phyloP scores from a whole-genome alignment of 495 filamentous ascomycete species.

The Aspergillus conjunctus region DNA sequence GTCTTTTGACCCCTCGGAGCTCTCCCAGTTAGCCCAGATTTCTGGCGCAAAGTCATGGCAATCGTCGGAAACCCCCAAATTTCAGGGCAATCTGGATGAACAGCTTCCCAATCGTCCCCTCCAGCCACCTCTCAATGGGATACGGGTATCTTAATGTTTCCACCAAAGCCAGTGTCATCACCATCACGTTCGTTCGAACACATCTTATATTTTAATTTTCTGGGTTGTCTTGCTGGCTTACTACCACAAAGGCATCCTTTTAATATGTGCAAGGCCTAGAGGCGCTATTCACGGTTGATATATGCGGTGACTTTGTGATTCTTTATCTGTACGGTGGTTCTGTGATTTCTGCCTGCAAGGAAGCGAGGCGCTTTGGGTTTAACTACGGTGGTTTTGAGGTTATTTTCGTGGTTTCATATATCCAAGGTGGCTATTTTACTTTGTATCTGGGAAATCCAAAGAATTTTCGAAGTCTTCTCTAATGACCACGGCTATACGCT shows the following conservation, averaged over 20 bases:
- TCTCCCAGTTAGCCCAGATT: slow-evolving; percentile 14
- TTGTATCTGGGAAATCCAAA: no score
- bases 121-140: slow-evolving; percentile 14
- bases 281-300: background rate
- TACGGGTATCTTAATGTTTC: slow-evolving; percentile 12
- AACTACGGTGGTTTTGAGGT: background rate
- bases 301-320: background rate
- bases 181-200: background rate
- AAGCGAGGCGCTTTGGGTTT: no score
- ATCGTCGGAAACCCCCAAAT: slow-evolving; percentile 8
- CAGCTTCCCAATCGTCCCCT: slow-evolving; percentile 2
- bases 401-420: slow-evolving; percentile 1
- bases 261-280: background rate
- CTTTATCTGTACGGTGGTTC: background rate
- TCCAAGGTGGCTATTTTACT: background rate
- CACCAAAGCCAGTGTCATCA: background rate
- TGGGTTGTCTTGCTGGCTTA: background rate
- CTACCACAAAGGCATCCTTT: background rate
- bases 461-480: no score
- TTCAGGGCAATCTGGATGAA: slow-evolving; percentile 6
- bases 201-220: background rate
- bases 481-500: no score
- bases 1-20: slow-evolving; percentile 40
- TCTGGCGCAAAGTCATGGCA: slow-evolving; percentile 24
- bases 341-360: no score